Evolutionary conservation across 345 rosid genomes (phyloP), one percentile per base, ranked within the genome.

Genomic region (Gossypium arboreum): DNA sequence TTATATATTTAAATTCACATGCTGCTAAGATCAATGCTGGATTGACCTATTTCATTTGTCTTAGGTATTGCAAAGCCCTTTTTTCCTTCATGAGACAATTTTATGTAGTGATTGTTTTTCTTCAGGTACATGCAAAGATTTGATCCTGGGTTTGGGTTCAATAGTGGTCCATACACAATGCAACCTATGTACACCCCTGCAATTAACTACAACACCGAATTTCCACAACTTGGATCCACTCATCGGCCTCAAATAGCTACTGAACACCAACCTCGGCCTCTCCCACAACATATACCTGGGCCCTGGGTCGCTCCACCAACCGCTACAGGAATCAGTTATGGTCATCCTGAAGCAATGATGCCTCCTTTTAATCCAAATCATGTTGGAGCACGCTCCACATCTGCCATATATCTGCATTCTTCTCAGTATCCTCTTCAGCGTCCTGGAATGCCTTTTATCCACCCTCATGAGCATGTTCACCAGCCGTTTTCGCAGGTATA

Each of bases 61-160:
- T 7, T 11, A 13, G 43, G 16, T n/a, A n/a, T 25, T 59, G 72
- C 43, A 63, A 39, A 7, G 27, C n/a, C 24, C 69, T 24, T 50
- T 69, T 39, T 63, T n/a, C 52, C 34, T 57, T 51, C 41, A 25
- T 1, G 4, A 17, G 60, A 20, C 27, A 50, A 64, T 7, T 60
- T 71, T 39, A 50, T 17, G 13, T 73, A 54, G 4, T 18, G 78
- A 9, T 64, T 75, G 43, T 72, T 73, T 70, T 58, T 12, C 69
- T 64, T 41, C 82, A 91, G 97, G 88, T 91, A 89, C 71, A 68
- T 83, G 83, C 94, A 88, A 83, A 84, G 97, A 78, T 91, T 88
- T 86, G 97, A 89, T 76, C 92, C 97, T 39, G 94, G 97, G 41
- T 91, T 91, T 74, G 92, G 91, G 56, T 91, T 88, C 84, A 85